Evolutionary conservation across 345 rosid genomes (phyloP), one percentile per base, ranked within the genome.

Genomic region (Mercurialis annua): DNA sequence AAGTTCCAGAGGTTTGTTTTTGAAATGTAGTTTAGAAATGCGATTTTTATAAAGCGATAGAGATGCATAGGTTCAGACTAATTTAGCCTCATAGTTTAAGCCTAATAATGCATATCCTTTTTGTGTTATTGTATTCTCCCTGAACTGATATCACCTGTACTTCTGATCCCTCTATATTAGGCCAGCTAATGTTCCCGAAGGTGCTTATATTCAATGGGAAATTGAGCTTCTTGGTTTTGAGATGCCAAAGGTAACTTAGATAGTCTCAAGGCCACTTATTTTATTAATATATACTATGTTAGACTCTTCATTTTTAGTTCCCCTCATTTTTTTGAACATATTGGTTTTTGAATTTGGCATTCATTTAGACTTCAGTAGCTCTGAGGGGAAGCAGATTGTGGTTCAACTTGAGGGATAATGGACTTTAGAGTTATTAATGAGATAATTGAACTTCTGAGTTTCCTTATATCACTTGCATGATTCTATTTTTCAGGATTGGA

Each of bases 141-240:
- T 16, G 40, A 36, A 38, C 38, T 9, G 4, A 10, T 24, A 1
- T 49, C 6, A 33, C 64, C 42, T 26, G 15, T 63, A 12, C 10
- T 67, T 62, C 43, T 53, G 59, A 16, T 53, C 58, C 62, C 34
- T 18, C 17, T 68, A 46, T 72, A 26, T 62, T 66, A 94, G 99
- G 81, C 96, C 92, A 30, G 77, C 86, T 65, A 81, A 77, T 82
- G 93, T 94, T 69, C 92, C 98, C 47, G 90, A 82, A 81, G 96
- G 93, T 77, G 93, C 96, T 69, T 92, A 87, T 69, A 73, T 91
- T 66, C 90, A 82, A 70, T 94, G 99, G 97, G 96, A 89, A 81
- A 89, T 94, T 77, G 96, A 94, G 77, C 97, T 94, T 70, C 92
- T 94, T 82, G 80, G 96, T 74, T 91, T 94, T 74, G 99, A 94